A percentile compares a stretch with the other conserved stretches of the same genome.
Evolutionary conservation across 1,139 yeast species (phyloP).

Genomic region (Zygotorulaspora mrakii): DNA sequence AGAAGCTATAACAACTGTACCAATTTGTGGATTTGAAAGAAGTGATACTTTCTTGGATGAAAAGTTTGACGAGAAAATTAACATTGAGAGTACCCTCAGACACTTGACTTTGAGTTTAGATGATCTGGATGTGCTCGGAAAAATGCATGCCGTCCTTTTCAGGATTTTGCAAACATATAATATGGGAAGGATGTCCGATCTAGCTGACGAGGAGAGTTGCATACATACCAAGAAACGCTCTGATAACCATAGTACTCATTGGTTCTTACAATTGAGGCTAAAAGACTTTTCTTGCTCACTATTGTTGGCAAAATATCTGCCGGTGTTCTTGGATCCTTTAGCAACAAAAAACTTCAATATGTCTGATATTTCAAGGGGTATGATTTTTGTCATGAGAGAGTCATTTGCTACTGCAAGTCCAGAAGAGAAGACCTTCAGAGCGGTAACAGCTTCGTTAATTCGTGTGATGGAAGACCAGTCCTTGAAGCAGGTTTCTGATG

Average conservation of each 20-base stretch:
- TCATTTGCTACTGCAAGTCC: slow-evolving; percentile 15
- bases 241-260: slow-evolving; percentile 9
- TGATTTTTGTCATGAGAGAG: slow-evolving; percentile 23
- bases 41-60: slow-evolving; percentile 28
- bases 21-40: slow-evolving; percentile 32
- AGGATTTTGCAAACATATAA: slow-evolving; percentile 7
- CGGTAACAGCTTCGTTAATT: slow-evolving; percentile 20
- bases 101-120: slow-evolving; percentile 27
- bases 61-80: slow-evolving; percentile 15
- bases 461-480: slow-evolving; percentile 24
- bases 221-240: background rate
- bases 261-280: slow-evolving; percentile 26
- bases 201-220: background rate
- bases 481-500: slow-evolving; percentile 15
- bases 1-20: slow-evolving; percentile 18
- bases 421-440: slow-evolving; percentile 15
- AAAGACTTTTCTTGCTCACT: slow-evolving; percentile 27
- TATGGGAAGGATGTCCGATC: slow-evolving; percentile 1
- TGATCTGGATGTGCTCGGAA: slow-evolving; percentile 24
- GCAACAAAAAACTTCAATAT: slow-evolving; percentile 21
- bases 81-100: slow-evolving; percentile 28
- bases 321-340: slow-evolving; percentile 26
- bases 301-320: slow-evolving; percentile 24
- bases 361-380: slow-evolving; percentile 27
- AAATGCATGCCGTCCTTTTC: slow-evolving; percentile 14